phyloP scores from a whole-genome alignment of 2,329 filamentous ascomycete genomes.

The Mycosphaerella sp. region DNA sequence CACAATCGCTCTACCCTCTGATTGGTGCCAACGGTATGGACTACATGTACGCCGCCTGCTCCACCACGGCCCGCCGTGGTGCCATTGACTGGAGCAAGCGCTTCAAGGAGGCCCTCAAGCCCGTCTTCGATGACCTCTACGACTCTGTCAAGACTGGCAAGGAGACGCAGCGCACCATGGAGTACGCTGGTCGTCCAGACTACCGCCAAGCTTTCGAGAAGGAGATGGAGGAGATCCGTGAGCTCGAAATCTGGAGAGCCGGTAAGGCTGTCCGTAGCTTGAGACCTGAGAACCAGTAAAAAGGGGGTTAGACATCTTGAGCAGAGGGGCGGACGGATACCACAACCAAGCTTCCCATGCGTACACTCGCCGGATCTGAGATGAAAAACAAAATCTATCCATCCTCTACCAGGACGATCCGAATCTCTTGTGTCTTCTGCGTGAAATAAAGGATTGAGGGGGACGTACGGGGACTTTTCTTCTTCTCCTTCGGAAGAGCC shows the following conservation, averaged over 20 bases:
- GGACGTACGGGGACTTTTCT: not conserved
- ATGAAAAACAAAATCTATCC: not conserved
- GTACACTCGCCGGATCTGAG: not conserved
- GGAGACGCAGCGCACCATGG: constrained; percentile 93
- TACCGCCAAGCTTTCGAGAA: constrained; percentile 97
- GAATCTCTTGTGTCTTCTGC: not conserved
- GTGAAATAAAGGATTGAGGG: not conserved
- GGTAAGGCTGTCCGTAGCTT: constrained; percentile 81
- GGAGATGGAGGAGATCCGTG: constrained; percentile 97
- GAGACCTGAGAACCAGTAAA: constrained; percentile 35
- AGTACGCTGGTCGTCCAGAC: constrained; percentile 93
- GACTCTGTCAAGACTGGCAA: constrained; percentile 82
- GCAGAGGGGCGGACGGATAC: not conserved
- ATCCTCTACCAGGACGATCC: not conserved
- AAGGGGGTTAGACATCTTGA: not conserved
- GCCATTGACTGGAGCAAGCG: constrained; percentile 96
- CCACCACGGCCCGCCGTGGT: constrained; percentile 93
- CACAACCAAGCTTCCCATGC: not conserved
- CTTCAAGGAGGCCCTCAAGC: constrained; percentile 99
- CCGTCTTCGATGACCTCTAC: constrained; percentile 97
- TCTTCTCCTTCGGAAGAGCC: too few species aligned
- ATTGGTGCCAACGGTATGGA: constrained; percentile 99
- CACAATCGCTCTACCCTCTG: constrained; percentile 93
- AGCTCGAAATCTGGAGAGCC: constrained; percentile 97
- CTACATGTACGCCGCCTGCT: constrained; percentile 99